Base-by-base conservation (phyloP, 257 asterid species). In the Leonotis leonurus region DNA sequence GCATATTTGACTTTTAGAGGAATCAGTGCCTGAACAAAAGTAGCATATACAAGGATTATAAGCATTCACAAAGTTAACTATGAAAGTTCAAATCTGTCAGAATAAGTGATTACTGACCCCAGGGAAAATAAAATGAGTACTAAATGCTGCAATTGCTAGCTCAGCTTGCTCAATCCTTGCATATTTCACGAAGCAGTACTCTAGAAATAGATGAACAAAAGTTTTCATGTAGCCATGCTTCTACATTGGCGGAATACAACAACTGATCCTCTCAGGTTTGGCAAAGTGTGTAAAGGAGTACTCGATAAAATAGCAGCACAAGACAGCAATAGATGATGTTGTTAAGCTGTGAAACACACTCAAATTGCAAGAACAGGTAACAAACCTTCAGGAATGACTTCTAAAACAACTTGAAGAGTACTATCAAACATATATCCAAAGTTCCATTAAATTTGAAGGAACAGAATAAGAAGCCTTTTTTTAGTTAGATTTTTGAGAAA, bases 141-240 rank as follows among this genome's bases (percentile, higher is more conserved):
- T 68, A 73, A 84, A 77, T 50, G 80, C 83, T 44, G 30, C 79
- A 70, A 88, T 83, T 62, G 97, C 98, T 56, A 69, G 78, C 60
- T 89, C 89, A 64, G 95, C 97, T 72, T 80, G 93, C 68, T 88
- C 90, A 25, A 80, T 1, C 4, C 78, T 76, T 35, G 83, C 78
- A 77, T 81, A 92, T 83, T 92, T 92, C 75, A 92, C 95, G 75
- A 92, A 92, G 76, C 98, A 86, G 55, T 74, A 79, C 75, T 84
- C 98, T 92, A 56, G 75, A 70, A 53, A 64, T 69, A 56, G 41
- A 67, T 46, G 54, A 54, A 43, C 33, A 29, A 53, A 62, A 52
- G 53, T 48, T 35, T 29, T 17, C 62, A 46, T 44, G 14, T 20
- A 43, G 27, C 8, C 11, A n/a, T 54, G 52, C 43, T 4, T 33